Base-by-base conservation (phyloP, 2,329 filamentous ascomycete genomes). In the Arthrobotrys sphaeroides region DNA sequence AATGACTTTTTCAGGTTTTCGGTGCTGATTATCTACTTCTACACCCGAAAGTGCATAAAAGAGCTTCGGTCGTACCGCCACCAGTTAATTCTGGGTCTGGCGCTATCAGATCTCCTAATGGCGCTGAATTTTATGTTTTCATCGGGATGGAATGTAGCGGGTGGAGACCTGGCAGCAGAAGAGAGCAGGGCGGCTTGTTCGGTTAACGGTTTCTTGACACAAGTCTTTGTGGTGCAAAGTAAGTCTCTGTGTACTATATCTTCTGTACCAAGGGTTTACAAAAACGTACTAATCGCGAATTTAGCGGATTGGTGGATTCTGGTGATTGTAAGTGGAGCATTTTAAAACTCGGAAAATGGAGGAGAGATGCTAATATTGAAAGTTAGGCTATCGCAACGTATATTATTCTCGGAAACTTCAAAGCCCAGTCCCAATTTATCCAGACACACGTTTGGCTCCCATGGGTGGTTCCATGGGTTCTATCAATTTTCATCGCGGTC, bases 221-320 rank as follows among this genome's bases (percentile, higher is more conserved):
- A 84, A 67, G 77, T 83, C 1, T 84, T 84, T 61, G 83, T 84
- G 26, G 81, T 84, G 0, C 83, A 84, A 74, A 84, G 81, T 82
- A 78, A 31, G 78, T 77, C 47, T 20, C 2, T 28, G 1, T 28
- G 22, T 33, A 36, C 18, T 36, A 33, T 12, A 24, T 38, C 36
- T 36, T 38, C 13, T n/a, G 24, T 5, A 9, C n/a, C 10, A 16
- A 3, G 31, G 53, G 18, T n/a, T n/a, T n/a, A n/a, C n/a, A n/a
- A n/a, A n/a, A n/a, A n/a, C n/a, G n/a, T 0, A n/a, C 45, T 64
- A 45, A 53, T 24, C 1, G n/a, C 33, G 31, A 13, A 40, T 31
- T 26, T 28, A 83, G 82, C 83, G 9, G 83, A 84, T 77, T 84
- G 84, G 64, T 84, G 83, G 83, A 82, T 84, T 5, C 68, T 84